Base-by-base conservation (phyloP, 805 yeast species). In the Starmerella roubikii region DNA sequence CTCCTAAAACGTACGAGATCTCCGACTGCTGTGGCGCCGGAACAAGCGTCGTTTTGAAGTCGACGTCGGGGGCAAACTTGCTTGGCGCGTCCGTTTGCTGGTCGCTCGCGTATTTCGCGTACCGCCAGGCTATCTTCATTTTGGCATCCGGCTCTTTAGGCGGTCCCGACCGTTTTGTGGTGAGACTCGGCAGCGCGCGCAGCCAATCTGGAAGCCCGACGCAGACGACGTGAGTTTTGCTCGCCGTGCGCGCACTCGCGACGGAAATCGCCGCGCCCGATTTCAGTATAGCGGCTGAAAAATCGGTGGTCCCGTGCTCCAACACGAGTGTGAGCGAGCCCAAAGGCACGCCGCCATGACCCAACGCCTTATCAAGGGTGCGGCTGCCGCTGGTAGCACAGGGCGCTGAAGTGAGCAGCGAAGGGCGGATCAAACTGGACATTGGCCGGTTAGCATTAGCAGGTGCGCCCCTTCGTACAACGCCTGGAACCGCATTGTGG, bases 121-220 rank as follows among this genome's bases (percentile, higher is more conserved):
- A 86, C 52, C 96, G 71, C 97, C 97, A 86, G 1, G 97, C 96
- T 49, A 86, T 86, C 54, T 77, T 81, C 68, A 86, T 62, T 47
- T 78, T 44, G 11, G 33, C 33, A 8, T 10, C 22, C n/a, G 22
- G 16, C 6, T 6, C 11, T 6, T 10, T 16, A 4, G 27, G 8
- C 6, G 25, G 24, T 6, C 18, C 6, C 8, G 17, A 4, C 24
- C 19, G 10, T 23, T 23, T 24, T 9, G 34, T 31, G 3, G 41
- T 36, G 3, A 38, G 13, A 21, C 40, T 34, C 13, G 35, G 85
- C 56, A 11, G 18, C 40, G 49, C 13, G 39, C 55, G 19, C 32
- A 39, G 35, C 51, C 50, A 49, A 18, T 44, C 49, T 2, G 47
- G 48, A 12, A 44, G 35, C 1, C 54, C 54, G 5, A 52, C 37